Conservation (phyloP, 345 rosid species). For the Eucalyptus camaldulensis region DNA sequence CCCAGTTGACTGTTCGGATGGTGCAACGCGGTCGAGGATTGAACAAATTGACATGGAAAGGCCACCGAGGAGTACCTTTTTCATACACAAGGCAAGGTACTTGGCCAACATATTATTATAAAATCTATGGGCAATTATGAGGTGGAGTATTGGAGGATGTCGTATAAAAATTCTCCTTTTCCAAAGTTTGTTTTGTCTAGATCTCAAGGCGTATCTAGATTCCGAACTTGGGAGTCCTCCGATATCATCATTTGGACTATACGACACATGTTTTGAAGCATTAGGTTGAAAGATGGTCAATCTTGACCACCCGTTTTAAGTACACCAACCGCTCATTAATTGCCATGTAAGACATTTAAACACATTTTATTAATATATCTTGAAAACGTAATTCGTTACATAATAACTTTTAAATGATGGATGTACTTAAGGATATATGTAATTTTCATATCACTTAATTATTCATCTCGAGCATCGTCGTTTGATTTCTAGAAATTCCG, state of each 20-base stretch:
- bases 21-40: background rate
- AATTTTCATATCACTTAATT: background rate
- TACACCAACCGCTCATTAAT: background rate
- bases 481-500: rapidly evolving
- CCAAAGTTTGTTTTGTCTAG: background rate
- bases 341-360: background rate
- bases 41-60: background rate
- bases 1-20: background rate
- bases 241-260: background rate
- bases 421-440: rapidly evolving
- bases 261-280: rapidly evolving
- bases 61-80: background rate
- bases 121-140: background rate
- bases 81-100: background rate
- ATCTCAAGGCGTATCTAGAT: background rate
- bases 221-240: rapidly evolving
- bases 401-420: rapidly evolving
- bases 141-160: background rate
- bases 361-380: background rate
- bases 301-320: background rate
- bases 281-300: background rate
- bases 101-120: background rate
- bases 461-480: rapidly evolving
- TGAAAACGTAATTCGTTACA: rapidly evolving
- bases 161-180: background rate